Percentiles rank a stretch among this genome's conserved stretches.
Conservation (phyloP, 2,329 filamentous ascomycete species). For the Neurospora crassa region DNA sequence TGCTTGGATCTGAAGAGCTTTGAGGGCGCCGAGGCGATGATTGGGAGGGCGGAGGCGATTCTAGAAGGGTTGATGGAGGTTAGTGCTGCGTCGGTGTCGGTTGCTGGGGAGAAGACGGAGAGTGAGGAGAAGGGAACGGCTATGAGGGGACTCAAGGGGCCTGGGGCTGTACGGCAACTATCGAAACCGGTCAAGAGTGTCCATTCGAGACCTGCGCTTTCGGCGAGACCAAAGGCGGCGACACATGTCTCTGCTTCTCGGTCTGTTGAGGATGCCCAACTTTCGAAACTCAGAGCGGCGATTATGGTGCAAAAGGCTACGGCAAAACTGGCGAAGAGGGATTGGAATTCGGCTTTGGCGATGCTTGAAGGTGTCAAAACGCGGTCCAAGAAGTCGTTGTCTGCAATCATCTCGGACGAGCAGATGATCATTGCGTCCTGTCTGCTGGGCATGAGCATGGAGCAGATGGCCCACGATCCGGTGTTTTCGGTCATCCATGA, state of each 20-base stretch:
- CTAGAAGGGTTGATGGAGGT: slow-evolving; percentile 21
- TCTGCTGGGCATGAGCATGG: slow-evolving; percentile 57
- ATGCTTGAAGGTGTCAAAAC: slow-evolving; percentile 42
- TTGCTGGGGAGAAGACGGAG: slow-evolving; percentile 27
- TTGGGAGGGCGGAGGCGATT: slow-evolving; percentile 40
- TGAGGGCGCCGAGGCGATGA: slow-evolving; percentile 32
- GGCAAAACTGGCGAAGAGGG: slow-evolving; percentile 36
- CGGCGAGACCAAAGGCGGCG: slow-evolving; percentile 18
- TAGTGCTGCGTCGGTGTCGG: neutral
- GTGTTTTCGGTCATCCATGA: slow-evolving; percentile 87
- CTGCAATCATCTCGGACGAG: slow-evolving; percentile 23
- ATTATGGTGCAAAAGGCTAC: slow-evolving; percentile 34
- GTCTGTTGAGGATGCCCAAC: slow-evolving; percentile 22
- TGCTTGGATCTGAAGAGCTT: slow-evolving; percentile 40
- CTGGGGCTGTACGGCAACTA: slow-evolving; percentile 18
- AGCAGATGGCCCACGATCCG: slow-evolving; percentile 67
- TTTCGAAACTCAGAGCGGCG: slow-evolving; percentile 28
- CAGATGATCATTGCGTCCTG: slow-evolving; percentile 58
- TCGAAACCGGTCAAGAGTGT: slow-evolving; percentile 17
- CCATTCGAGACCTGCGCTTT: neutral
- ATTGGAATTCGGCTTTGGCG: slow-evolving; percentile 48
- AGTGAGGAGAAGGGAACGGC: slow-evolving; percentile 22
- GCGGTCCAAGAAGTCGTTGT: slow-evolving; percentile 23
- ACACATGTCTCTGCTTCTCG: slow-evolving; percentile 16
- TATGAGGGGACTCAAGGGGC: slow-evolving; percentile 17